Evolutionary conservation across 2,329 filamentous ascomycete genomes (phyloP), one percentile per base, ranked within the genome.

Genomic region (Leptographium lundbergii): DNA sequence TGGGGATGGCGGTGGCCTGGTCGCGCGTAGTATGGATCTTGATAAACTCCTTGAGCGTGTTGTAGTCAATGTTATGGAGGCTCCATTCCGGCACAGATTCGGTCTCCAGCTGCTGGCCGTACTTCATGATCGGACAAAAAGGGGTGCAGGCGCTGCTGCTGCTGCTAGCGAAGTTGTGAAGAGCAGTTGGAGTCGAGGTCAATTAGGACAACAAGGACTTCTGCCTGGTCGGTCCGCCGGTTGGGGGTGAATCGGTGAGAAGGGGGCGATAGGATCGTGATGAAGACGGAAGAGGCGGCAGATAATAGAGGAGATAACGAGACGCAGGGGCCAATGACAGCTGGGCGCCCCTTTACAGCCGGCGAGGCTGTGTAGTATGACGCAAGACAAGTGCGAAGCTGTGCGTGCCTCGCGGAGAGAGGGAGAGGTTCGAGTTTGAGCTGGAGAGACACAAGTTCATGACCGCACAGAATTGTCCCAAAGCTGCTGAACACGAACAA

Each of bases 61-160:
- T 89, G 77, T 95, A 95, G 71, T 94, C 89, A 72, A 95, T 84
- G 72, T 95, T 94, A 70, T 91, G 86, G 64, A 89, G 79, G 67
- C 81, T 87, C 88, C 88, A 94, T 81, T 87, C 84, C 63, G 88
- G 88, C 67, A 91, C 88, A 54, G 88, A 91, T 70, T 88, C 81
- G 72, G 82, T 79, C 69, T 86, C 82, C 62, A 94, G 79, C 62
- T 83, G 86, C 64, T 88, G 78, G 63, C 87, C 86, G 80, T 87
- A 90, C 77, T 90, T 89, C 87, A 89, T 90, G 62, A 25, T 61
- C 22, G 32, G 19, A 36, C 27, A 34, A 34, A 34, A n/a, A 29
- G 27, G 25, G 10, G 14, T 19, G 25, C 32, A 34, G 9, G 32
- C 32, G 32, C 9, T 34, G 32, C 32, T 34, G 32, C 32, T 34